Evolutionary conservation across 2,329 filamentous ascomycete genomes (phyloP).

Genomic region (Zopfia rhizophila): DNA sequence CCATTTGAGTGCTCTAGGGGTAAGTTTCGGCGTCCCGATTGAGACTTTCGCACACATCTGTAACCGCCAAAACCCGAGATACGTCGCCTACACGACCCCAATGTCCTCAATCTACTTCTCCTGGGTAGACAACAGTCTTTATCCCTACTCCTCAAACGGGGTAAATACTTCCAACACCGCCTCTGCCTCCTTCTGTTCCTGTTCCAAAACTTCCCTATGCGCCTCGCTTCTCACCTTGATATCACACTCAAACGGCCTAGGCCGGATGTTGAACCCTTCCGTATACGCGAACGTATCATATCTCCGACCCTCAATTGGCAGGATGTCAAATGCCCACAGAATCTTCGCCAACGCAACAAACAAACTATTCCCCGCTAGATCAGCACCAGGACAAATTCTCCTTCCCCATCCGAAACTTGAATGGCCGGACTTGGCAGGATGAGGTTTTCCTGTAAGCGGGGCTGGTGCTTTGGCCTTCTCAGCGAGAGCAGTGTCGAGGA

Average conservation of each 20-base stretch:
- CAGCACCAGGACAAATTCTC: conserved; percentile 45
- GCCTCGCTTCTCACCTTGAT: conserved; percentile 45
- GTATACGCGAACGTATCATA: conserved; percentile 55
- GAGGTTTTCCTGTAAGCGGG: conserved; percentile 30
- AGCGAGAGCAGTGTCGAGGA: conserved; percentile 39
- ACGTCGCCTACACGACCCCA: too few species aligned
- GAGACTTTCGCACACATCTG: too few species aligned
- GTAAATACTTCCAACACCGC: conserved; percentile 48
- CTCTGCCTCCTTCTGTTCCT: conserved; percentile 42
- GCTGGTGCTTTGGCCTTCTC: conserved; percentile 29
- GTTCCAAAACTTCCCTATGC: conserved; percentile 39
- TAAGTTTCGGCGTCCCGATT: too few species aligned
- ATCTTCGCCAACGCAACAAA: conserved; percentile 46
- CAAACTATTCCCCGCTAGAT: conserved; percentile 43
- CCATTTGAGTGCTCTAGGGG: too few species aligned
- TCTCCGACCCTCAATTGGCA: conserved; percentile 36
- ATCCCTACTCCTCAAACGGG: conserved; percentile 43
- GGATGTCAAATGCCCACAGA: conserved; percentile 49
- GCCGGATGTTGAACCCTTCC: conserved; percentile 54
- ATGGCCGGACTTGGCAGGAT: conserved; percentile 44
- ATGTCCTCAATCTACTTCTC: too few species aligned
- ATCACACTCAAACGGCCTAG: conserved; percentile 47
- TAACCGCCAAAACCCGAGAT: too few species aligned
- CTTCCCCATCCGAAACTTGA: conserved; percentile 49
- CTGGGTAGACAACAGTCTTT: too few species aligned